Base-by-base conservation (phyloP, 164 flowering plant species). In the Litsea cubeba region DNA sequence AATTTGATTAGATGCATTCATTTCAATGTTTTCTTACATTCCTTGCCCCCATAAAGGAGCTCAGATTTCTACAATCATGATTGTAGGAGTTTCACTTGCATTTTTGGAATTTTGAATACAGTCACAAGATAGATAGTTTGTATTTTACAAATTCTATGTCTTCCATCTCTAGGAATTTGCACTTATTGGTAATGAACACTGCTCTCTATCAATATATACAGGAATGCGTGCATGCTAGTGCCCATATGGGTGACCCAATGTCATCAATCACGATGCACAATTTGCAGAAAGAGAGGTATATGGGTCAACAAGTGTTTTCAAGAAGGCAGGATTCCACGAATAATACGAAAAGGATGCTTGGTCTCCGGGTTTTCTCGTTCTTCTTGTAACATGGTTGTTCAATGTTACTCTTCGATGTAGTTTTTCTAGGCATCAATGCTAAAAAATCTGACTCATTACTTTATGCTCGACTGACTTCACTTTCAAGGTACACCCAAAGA, bases 261-360 rank as follows among this genome's bases (percentile, higher is more conserved):
- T 17, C 81, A 72, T 71, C 85, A 23, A 76, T 84, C 80, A n/a
- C 84, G 80, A 26, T 65, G 75, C 77, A 81, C 85, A 35, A 40
- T n/a, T 57, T 73, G 11, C 70, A 86, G 65, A 79, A 26, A 65
- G 12, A 26, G 46, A 35, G 26, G n/a, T 14, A 80, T 72, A 73
- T 76, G 76, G 92, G 88, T 68, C 85, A 84, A 78, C 89, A 77
- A 68, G 90, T 83, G 49, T 87, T 86, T 65, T 69, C 78, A 26
- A 86, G 85, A 62, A 76, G 80, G 12, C 91, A 87, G 60, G 71
- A 71, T 69, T 83, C 84, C 12, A 80, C 77, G 60, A 94, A 23
- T 60, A 35, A 89, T 60, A 82, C 88, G 73, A 90, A 90, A 86
- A 90, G 97, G 97, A 91, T 90, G 64, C 89, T 89, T 79, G 97